Conservation (phyloP, 2,329 filamentous ascomycete genomes). For the Fonsecaea pedrosoi region DNA sequence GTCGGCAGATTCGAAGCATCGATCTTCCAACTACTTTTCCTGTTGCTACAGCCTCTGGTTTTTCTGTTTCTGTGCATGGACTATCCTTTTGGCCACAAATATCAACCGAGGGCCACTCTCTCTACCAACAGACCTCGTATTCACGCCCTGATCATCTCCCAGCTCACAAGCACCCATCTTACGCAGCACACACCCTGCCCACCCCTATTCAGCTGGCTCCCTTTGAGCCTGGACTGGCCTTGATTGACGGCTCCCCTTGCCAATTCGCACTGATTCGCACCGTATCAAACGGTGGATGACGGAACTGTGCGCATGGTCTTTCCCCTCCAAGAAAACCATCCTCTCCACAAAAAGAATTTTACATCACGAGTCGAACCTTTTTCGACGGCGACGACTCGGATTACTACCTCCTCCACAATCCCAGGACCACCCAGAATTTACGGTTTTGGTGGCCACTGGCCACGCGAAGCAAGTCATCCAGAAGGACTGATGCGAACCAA, state of each 20-base stretch:
- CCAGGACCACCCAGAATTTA: constrained; percentile 12
- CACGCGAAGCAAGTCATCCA: constrained; percentile 26
- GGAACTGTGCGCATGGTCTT: constrained; percentile 2
- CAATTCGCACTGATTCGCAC: neutral
- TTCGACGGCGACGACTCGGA: constrained; percentile 5
- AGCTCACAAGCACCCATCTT: neutral
- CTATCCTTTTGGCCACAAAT: neutral
- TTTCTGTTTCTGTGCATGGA: neutral
- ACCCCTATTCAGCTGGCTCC: neutral
- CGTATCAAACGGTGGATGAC: neutral
- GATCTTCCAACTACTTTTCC: neutral
- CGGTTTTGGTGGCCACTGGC: constrained; percentile 9
- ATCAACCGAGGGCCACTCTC: neutral
- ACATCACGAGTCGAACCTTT: constrained; percentile 9
- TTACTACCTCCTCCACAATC: constrained; percentile 3
- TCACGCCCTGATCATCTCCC: neutral
- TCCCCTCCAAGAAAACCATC: constrained; percentile 7
- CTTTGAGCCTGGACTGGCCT: neutral
- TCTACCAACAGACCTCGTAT: neutral
- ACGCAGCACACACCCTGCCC: constrained; percentile 2
- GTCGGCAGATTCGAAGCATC: constrained; percentile 4
- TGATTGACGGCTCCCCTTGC: neutral
- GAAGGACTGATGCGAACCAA: constrained; percentile 31
- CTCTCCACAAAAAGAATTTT: constrained; percentile 8
- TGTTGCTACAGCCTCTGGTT: neutral